phyloP scores from a whole-genome alignment of 108 stramenopile species.

The Pseudonitzschia multistriata region DNA sequence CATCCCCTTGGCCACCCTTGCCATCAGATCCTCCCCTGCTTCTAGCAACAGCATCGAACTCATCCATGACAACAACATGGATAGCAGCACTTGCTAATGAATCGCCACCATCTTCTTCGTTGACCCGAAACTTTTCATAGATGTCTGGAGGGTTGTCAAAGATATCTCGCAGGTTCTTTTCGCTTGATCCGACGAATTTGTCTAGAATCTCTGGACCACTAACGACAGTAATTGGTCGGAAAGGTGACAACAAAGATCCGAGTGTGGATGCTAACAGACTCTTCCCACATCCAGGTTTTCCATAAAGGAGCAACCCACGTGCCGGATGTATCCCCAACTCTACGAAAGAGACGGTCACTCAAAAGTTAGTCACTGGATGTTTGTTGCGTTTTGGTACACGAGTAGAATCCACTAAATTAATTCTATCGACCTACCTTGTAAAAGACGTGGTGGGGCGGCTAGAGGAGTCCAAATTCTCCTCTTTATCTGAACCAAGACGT shows the following conservation, averaged over 20 bases:
- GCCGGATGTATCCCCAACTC: conserved; percentile 84
- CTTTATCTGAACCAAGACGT: conserved; percentile 71
- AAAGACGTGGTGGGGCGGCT: conserved; percentile 72
- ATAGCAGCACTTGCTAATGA: conserved; percentile 42
- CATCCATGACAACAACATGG: conserved; percentile 81
- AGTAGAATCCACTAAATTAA: not conserved
- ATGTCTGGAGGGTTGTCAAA: conserved; percentile 84
- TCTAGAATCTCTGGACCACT: conserved; percentile 84
- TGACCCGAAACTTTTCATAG: conserved; percentile 54
- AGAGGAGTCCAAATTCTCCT: conserved; percentile 85
- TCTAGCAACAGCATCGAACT: conserved; percentile 93
- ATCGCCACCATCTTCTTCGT: conserved; percentile 58
- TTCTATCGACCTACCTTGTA: conserved; percentile 17
- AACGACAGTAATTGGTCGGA: conserved; percentile 81
- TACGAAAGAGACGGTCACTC: not conserved
- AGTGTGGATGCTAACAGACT: conserved; percentile 72
- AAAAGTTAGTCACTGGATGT: too few relatives aligned
- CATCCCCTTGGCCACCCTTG: conserved; percentile 83
- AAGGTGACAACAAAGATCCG: conserved; percentile 69
- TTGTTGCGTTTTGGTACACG: not conserved
- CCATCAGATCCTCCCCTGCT: conserved; percentile 66
- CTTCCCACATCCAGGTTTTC: conserved; percentile 78
- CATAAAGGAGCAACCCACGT: conserved; percentile 76
- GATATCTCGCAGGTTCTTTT: conserved; percentile 76
- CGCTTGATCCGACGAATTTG: conserved; percentile 86